These are phyloP conservation scores for Solanum chacoense DNA, from an alignment of 305 asterid genomes.

Conservation along the genomic window DNA sequence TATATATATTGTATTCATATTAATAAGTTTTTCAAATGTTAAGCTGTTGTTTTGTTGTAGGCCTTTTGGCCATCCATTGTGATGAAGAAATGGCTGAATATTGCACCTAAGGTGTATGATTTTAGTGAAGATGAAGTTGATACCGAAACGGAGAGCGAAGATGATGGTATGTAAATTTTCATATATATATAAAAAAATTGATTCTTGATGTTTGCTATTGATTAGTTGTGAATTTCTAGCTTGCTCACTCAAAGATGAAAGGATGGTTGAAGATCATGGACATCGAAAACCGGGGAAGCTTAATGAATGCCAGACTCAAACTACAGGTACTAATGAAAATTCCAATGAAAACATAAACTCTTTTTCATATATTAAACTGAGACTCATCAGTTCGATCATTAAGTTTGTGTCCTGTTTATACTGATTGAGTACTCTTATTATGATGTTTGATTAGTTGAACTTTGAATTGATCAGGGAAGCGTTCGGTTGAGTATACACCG, in stretches of 20 bases:
- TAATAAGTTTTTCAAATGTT: not conserved
- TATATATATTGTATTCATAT: not conserved
- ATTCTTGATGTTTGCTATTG: not conserved
- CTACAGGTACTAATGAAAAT: not conserved
- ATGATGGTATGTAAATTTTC: slow-evolving; percentile 42
- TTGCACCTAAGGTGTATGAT: slow-evolving; percentile 59
- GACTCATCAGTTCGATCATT: not conserved
- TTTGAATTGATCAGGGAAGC: slow-evolving; percentile 24
- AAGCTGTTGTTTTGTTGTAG: slow-evolving; percentile 13
- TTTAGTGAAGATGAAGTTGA: slow-evolving; percentile 93
- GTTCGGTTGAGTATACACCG: slow-evolving; percentile 15
- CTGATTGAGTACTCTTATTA: not conserved
- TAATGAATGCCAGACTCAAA: slow-evolving; percentile 21
- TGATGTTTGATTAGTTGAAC: not conserved
- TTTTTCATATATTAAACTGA: not conserved
- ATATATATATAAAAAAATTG: not conserved
- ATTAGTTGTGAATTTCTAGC: slow-evolving; percentile 14
- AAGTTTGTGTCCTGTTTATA: not conserved
- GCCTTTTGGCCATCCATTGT: slow-evolving; percentile 84
- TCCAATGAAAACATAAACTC: not conserved
- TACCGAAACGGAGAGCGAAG: slow-evolving; percentile 62
- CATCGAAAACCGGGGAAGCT: slow-evolving; percentile 20
- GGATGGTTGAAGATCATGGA: slow-evolving; percentile 23
- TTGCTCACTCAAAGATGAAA: slow-evolving; percentile 43
- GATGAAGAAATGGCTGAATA: slow-evolving; percentile 90